Evolutionary conservation across 2,329 filamentous ascomycete genomes (phyloP), one percentile per base, ranked within the genome.

Genomic region (Fusarium dimerum): DNA sequence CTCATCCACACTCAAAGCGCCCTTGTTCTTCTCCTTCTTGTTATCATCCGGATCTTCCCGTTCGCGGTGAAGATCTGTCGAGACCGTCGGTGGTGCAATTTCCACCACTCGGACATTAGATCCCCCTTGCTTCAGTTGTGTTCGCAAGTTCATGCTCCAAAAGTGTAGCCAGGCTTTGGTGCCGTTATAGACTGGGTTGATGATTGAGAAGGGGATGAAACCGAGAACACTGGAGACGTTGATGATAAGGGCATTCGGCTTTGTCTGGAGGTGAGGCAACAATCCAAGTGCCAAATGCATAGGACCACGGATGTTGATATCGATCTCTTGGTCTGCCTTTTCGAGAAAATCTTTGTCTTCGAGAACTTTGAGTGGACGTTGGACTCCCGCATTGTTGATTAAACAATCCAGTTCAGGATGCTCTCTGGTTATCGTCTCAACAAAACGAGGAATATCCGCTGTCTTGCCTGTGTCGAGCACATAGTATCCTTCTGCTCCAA

Each of bases 101-200:
- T 85, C 80, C 0, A 85, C 71, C 0, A 84, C 77, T 11, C 68
- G 71, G 32, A 84, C 67, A 2, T 70, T 71, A 0, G 71, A 73
- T 5, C 65, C 67, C 0, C 54, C 67, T 12, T 68, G 64, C 42
- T 67, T 61, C 1, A 84, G 66, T 61, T 84, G 81, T 1, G 75
- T 75, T 6, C 81, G 71, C 20, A 85, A 59, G 42, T 79, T 81
- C 74, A 84, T 77, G 26, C 69, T 77, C 74, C 77, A 84, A 64
- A 78, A 83, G 60, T 84, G 80, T 39, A 82, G 38, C 77, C 76
- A 85, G 0, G 80, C 78, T 60, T 85, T 86, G 2, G 79, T 83
- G 3, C 77, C 81, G 60, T 82, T 82, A 66, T 85, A 85, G 1
- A 83, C 77, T 0, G 80, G 81, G 58, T 82, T 85, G 56, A 83